Base-by-base conservation (phyloP, 2,329 filamentous ascomycete genomes). In the Diaporthe sp. region DNA sequence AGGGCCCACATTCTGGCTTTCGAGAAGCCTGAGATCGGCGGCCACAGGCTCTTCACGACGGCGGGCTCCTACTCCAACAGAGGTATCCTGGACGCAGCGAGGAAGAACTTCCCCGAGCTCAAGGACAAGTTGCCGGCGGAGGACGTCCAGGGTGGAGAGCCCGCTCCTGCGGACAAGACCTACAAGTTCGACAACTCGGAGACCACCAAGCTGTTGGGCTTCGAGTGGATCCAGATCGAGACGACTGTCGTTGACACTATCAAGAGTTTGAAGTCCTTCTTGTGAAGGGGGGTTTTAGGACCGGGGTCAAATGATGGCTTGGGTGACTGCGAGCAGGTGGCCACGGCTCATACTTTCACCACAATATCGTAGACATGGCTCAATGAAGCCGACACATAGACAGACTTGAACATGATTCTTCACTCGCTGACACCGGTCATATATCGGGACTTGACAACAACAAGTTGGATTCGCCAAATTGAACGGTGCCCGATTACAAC, bases 191-290 rank as follows among this genome's bases (percentile, higher is more conserved):
- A 94, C 80, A 93, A 91, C 80, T 86, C 86, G 69, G 87, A 87
- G 80, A 91, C 90, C 1, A 89, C 87, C 37, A 87, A 91, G 79
- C 78, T 92, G 62, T 82, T 95, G 75, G 92, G 91, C 0, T 87
- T 94, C 67, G 84, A 93, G 75, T 94, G 90, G 87, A 90, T 85
- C 77, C 82, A 84, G 5, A 79, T 94, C 46, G 92, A 94, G 82
- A 87, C 92, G 83, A 89, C 86, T 39, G 86, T 93, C 39, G 85
- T 88, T 8, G 93, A 95, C 80, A 88, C 92, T 9, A 88, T 94
- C 25, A 90, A 90, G 83, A 92, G 89, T 44, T 82, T 95, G 79
- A 88, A 93, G 82, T 81, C 80, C n/a, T 80, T 86, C n/a, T 80
- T 81, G 7, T 81, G 79, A 15, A 83, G 76, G 77, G 77, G 34